These are phyloP conservation scores for Brassica carinata DNA, from an alignment of 345 rosid species.

Conservation along the genomic window DNA sequence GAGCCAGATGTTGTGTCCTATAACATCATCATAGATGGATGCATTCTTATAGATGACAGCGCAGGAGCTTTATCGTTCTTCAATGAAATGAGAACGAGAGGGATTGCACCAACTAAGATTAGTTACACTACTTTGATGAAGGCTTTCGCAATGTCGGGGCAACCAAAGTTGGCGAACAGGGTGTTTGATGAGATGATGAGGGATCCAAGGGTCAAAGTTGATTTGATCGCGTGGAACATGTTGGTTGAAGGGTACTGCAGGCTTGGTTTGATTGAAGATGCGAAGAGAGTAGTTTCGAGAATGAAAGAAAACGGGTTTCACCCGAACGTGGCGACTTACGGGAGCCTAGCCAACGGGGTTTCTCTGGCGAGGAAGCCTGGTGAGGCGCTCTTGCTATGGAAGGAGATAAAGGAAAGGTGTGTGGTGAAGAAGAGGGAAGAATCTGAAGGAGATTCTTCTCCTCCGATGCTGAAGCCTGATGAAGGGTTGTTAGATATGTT, in stretches of 20 bases:
- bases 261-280: conserved; percentile 79
- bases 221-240: conserved; percentile 91
- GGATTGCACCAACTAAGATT: conserved; percentile 81
- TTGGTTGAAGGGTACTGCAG: conserved; percentile 82
- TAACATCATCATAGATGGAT: conserved; percentile 86
- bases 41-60: conserved; percentile 81
- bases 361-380: conserved; percentile 92
- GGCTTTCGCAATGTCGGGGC: conserved; percentile 85
- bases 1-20: conserved; percentile 89
- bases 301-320: conserved; percentile 74
- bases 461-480: conserved; percentile 67
- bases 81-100: conserved; percentile 80
- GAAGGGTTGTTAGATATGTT: conserved; percentile 70
- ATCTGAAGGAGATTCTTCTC: conserved; percentile 40
- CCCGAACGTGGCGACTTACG: conserved; percentile 82
- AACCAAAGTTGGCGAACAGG: conserved; percentile 82
- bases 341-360: conserved; percentile 83
- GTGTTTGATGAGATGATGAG: conserved; percentile 88
- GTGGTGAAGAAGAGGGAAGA: conserved; percentile 39
- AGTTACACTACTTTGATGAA: conserved; percentile 98
- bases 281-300: conserved; percentile 60
- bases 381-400: conserved; percentile 92
- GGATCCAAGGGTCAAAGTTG: conserved; percentile 80
- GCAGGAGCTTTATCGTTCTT: conserved; percentile 80
- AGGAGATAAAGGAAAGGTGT: conserved; percentile 76